Conservation (phyloP, 2,329 filamentous ascomycete genomes). For the Sodiomyces alkalinus region DNA sequence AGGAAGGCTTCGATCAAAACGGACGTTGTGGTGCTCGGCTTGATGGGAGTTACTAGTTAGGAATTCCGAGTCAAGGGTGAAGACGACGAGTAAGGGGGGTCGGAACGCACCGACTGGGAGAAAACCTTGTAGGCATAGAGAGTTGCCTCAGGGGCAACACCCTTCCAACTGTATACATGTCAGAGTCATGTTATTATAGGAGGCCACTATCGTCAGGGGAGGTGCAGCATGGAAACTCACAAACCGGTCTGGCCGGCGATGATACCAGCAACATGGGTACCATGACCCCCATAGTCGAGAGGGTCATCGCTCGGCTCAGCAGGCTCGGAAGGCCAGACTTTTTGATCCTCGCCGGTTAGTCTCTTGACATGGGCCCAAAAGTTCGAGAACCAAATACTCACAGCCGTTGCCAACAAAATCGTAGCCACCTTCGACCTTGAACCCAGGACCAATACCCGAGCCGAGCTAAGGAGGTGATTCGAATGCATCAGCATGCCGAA, state of each 20-base stretch:
- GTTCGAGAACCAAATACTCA: no score
- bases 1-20: constrained; percentile 18
- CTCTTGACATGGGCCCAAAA: not conserved
- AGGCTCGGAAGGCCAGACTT: constrained; percentile 4
- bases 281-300: constrained; percentile 16
- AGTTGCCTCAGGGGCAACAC: constrained; percentile 14
- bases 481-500: not conserved
- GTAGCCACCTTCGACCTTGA: constrained; percentile 10
- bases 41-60: not conserved
- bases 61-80: no score
- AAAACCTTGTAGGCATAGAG: constrained; percentile 14
- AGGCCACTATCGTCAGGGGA: no score
- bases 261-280: constrained; percentile 29
- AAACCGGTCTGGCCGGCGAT: constrained; percentile 22
- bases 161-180: constrained; percentile 8
- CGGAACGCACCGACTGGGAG: not conserved
- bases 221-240: no score
- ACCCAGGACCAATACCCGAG: constrained; percentile 4
- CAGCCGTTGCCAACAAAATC: constrained; percentile 12
- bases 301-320: constrained; percentile 2
- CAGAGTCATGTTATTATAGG: no score
- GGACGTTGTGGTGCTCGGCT: constrained; percentile 3
- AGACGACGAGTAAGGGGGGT: not conserved
- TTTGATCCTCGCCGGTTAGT: no score
- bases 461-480: constrained; percentile 6